phyloP scores from a whole-genome alignment of 2,329 filamentous ascomycete species.

The Sporothrix dimorphospora region DNA sequence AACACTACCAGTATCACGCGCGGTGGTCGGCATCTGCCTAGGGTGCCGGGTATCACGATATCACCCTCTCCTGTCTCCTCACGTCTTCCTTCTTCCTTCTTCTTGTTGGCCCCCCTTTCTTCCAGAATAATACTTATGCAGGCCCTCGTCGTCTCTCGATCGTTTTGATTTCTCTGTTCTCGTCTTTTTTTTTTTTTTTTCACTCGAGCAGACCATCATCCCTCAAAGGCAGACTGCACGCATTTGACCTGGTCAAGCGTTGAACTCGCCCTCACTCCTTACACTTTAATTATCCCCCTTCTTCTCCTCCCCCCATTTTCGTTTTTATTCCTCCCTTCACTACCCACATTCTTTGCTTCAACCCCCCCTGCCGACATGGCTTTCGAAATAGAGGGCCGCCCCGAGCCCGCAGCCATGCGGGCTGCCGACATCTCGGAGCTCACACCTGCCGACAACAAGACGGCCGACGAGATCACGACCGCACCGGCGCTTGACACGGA shows the following conservation, averaged over 20 bases:
- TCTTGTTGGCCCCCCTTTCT: neutral
- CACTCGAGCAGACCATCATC: slow-evolving; percentile 8
- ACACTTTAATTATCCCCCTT: neutral
- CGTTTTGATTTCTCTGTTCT: neutral
- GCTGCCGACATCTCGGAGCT: slow-evolving; percentile 4
- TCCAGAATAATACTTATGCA: slow-evolving; percentile 17
- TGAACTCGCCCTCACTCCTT: neutral
- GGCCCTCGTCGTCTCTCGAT: neutral
- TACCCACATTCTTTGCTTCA: neutral
- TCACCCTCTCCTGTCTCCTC: neutral
- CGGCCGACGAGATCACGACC: slow-evolving; percentile 15
- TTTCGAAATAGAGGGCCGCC: slow-evolving; percentile 18
- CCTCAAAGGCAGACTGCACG: slow-evolving; percentile 13
- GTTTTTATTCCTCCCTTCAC: neutral
- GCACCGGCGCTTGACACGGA: slow-evolving; percentile 3
- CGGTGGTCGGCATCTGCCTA: neutral
- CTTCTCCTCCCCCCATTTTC: neutral
- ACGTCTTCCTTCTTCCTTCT: neutral
- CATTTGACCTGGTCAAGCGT: slow-evolving; percentile 10
- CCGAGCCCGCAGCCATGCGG: slow-evolving; percentile 15
- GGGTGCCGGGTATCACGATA: slow-evolving; percentile 17
- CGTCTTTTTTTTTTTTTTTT: neutral
- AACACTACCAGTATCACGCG: slow-evolving; percentile 8
- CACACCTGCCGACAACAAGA: slow-evolving; percentile 1
- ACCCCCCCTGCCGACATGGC: neutral